These are phyloP conservation scores for Fusarium palustre DNA, from an alignment of 2,329 filamentous ascomycete genomes.

Conservation along the genomic window DNA sequence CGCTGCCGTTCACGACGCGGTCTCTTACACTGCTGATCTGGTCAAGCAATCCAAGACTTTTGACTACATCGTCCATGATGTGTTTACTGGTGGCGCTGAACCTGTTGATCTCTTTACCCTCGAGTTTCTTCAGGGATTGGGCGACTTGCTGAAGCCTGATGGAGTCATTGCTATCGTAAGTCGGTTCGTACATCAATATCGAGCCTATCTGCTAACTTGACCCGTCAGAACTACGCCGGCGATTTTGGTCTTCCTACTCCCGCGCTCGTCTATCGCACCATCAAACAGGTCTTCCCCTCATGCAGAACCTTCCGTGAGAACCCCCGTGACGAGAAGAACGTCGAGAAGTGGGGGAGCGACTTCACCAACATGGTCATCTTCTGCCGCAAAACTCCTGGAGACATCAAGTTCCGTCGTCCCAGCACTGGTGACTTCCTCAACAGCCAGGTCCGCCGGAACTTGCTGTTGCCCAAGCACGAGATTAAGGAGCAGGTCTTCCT, in stretches of 20 bases:
- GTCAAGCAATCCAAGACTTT: slow-evolving; percentile 65
- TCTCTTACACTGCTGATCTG: slow-evolving; percentile 70
- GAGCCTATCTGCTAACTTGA: slow-evolving; percentile 36
- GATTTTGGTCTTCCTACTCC: slow-evolving; percentile 83
- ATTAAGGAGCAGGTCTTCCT: slow-evolving; percentile 66
- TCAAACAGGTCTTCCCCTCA: slow-evolving; percentile 83
- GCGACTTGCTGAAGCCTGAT: slow-evolving; percentile 76
- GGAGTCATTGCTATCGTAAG: slow-evolving; percentile 90
- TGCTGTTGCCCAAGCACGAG: slow-evolving; percentile 79
- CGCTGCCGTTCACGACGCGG: slow-evolving; percentile 84
- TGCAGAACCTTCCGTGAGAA: slow-evolving; percentile 92
- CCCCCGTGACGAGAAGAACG: slow-evolving; percentile 61
- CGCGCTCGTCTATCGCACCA: slow-evolving; percentile 83
- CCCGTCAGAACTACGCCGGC: slow-evolving; percentile 86
- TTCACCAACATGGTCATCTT: slow-evolving; percentile 98
- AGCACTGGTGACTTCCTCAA: slow-evolving; percentile 74
- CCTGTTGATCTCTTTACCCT: slow-evolving; percentile 88
- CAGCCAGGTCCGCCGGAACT: slow-evolving; percentile 76
- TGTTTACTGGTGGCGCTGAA: slow-evolving; percentile 96
- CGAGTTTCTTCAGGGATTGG: slow-evolving; percentile 81
- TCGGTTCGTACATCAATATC: slow-evolving; percentile 22
- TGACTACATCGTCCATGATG: slow-evolving; percentile 96
- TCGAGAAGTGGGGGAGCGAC: slow-evolving; percentile 67
- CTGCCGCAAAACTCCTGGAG: slow-evolving; percentile 73
- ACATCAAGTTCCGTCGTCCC: slow-evolving; percentile 75